Conservation (phyloP, 345 rosid genomes). For the Sonneratia caseolaris region DNA sequence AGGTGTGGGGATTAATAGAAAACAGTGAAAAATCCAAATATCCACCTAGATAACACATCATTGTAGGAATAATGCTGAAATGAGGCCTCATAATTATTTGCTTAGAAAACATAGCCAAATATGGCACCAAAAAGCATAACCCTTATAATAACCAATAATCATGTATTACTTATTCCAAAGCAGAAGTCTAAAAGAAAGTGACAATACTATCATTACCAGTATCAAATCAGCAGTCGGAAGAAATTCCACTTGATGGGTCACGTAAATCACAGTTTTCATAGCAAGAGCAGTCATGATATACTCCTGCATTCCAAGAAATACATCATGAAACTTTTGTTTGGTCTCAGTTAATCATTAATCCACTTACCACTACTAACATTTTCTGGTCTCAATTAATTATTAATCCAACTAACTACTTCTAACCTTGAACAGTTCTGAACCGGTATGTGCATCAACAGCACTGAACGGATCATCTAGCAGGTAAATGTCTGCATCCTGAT, state of each 20-base stretch:
- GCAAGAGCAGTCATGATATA: slow-evolving; percentile 83
- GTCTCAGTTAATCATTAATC: slow-evolving; percentile 10
- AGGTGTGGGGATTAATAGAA: background rate
- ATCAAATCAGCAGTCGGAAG: slow-evolving; percentile 89
- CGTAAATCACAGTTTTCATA: slow-evolving; percentile 79
- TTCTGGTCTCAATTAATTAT: slow-evolving; percentile 8
- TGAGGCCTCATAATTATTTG: background rate
- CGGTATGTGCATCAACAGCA: slow-evolving; percentile 99
- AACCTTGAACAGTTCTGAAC: slow-evolving; percentile 95
- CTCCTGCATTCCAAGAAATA: slow-evolving; percentile 53
- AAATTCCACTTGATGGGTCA: slow-evolving; percentile 99
- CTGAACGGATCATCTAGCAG: slow-evolving; percentile 98
- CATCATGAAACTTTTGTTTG: slow-evolving; percentile 16
- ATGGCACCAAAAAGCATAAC: background rate
- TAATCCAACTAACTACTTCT: slow-evolving; percentile 10
- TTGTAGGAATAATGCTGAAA: background rate
- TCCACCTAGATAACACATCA: background rate
- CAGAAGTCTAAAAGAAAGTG: slow-evolving; percentile 2
- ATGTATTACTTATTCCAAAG: slow-evolving; percentile 6
- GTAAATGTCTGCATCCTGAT: slow-evolving; percentile 98
- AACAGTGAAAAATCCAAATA: background rate
- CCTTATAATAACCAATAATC: background rate
- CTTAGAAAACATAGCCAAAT: background rate
- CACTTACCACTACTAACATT: slow-evolving; percentile 38
- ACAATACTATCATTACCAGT: slow-evolving; percentile 41